phyloP scores from a whole-genome alignment of 306 rosid genomes.

The Casuarina glauca region DNA sequence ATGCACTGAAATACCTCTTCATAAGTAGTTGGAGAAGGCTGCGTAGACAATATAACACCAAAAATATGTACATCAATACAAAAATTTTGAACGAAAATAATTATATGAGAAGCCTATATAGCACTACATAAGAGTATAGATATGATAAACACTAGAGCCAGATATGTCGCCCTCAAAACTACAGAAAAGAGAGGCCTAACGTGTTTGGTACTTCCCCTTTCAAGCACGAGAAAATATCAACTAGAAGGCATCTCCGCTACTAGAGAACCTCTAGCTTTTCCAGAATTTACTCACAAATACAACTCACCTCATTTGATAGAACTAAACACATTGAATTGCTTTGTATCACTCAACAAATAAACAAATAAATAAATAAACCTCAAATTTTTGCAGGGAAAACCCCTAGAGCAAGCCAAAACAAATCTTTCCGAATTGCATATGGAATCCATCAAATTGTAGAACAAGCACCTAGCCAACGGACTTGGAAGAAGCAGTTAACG shows the following conservation, averaged over 20 bases:
- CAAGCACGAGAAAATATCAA: background rate
- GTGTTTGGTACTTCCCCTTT: background rate
- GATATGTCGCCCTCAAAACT: background rate
- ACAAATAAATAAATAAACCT: background rate
- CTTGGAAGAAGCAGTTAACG: background rate
- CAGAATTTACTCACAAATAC: background rate
- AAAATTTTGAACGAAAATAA: background rate
- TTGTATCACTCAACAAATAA: background rate
- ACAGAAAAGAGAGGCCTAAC: background rate
- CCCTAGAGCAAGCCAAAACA: background rate
- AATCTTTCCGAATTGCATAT: background rate
- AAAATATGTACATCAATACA: conserved; percentile 1
- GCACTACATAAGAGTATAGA: background rate
- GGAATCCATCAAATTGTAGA: background rate
- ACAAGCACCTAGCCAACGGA: background rate
- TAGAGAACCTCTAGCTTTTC: background rate
- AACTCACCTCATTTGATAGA: background rate
- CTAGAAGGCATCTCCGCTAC: background rate
- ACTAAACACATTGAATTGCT: background rate
- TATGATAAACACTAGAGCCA: background rate
- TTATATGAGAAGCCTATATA: background rate
- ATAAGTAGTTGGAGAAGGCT: conserved; percentile 86
- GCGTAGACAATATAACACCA: conserved; percentile 26
- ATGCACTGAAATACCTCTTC: conserved; percentile 90
- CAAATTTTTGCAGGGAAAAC: background rate